Evolutionary conservation across 257 asterid species (phyloP), one percentile per base, ranked within the genome.

Genomic region (Solanum bukasovii): DNA sequence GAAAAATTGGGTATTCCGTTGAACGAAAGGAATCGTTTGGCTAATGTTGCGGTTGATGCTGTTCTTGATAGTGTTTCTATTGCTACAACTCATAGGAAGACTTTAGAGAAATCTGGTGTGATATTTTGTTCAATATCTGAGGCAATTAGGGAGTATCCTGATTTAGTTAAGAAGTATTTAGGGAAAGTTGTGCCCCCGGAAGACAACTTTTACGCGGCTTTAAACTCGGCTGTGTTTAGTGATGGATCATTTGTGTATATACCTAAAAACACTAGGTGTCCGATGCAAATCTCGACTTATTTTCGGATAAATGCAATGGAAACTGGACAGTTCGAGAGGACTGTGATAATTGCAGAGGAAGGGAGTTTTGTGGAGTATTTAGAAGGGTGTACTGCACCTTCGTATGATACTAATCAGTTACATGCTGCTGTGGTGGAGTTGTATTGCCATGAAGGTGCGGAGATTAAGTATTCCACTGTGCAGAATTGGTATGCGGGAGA

Each of bases 401-500:
- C 98, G 8, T 96, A 96, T 81, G 98, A 96, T 84, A 97, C 98
- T 3, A 97, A 97, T 87, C 99, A 97, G 88, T 70, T 97, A 71
- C 99, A 97, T 21, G 99, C 99, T 1, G 98, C 99, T 3, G 99
- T 96, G 85, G 99, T 97, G 88, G 99, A 97, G 91, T 84, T 97
- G 89, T 95, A 93, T 85, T 94, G 98, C 87, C 98, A 93, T 11
- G 87, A 95, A 84, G 95, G 94, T 3, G 98, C 99, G 2, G 97
- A 94, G 91, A 97, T 97, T 74, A 96, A 96, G 92, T 95, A 97
- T 87, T 96, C 99, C 21, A 97, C 99, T 0, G 99, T 97, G 67
- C 99, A 97, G 91, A 97, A 97, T 90, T 97, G 99, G 99, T 97
- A 97, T 68, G 99, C 98, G 0, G 99, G 99, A 9, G 98, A 97